Percentiles rank a stretch among this genome's conserved stretches.
Conservation (phyloP, 768 basidiomycete genomes). For the Cystofilobasidium ferigula region DNA sequence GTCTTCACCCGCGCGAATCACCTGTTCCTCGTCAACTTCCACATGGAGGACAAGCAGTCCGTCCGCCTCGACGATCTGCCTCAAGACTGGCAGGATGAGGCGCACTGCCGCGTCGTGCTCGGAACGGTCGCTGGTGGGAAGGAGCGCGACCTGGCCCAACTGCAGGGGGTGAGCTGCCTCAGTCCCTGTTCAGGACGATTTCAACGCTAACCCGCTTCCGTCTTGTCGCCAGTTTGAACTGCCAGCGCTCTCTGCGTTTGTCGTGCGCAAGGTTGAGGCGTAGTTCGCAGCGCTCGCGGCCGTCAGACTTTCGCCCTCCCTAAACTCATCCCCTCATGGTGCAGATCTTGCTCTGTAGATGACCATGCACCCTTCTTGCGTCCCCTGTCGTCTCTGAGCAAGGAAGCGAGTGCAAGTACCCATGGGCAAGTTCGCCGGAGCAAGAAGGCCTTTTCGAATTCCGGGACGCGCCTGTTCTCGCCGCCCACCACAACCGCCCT, state of each 20-base stretch:
- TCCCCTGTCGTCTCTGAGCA: no score
- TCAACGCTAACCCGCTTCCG: neutral
- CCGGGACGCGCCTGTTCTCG: no score
- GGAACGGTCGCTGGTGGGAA: neutral
- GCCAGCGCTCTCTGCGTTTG: neutral
- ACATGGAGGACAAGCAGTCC: neutral
- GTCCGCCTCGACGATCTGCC: constrained; percentile 1
- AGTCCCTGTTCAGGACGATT: neutral
- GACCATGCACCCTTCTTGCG: no score
- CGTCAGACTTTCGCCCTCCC: no score
- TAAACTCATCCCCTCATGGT: no score
- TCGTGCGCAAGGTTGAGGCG: neutral
- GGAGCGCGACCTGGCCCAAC: neutral
- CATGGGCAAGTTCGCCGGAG: no score
- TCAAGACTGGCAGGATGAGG: neutral
- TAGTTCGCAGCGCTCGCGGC: no score
- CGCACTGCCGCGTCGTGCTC: constrained; percentile 5
- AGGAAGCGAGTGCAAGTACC: no score
- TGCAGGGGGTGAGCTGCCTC: neutral
- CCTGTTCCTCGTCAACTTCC: constrained; percentile 26
- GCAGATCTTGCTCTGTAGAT: no score
- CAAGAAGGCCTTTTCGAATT: no score
- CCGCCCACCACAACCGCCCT: neutral
- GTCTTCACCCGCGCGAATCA: constrained; percentile 19
- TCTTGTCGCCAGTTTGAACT: neutral